A percentile compares a stretch with the other conserved stretches of the same genome.
These are phyloP conservation scores for Globisporangium orthogonon DNA, from an alignment of 352 stramenopile species.

Conservation along the genomic window DNA sequence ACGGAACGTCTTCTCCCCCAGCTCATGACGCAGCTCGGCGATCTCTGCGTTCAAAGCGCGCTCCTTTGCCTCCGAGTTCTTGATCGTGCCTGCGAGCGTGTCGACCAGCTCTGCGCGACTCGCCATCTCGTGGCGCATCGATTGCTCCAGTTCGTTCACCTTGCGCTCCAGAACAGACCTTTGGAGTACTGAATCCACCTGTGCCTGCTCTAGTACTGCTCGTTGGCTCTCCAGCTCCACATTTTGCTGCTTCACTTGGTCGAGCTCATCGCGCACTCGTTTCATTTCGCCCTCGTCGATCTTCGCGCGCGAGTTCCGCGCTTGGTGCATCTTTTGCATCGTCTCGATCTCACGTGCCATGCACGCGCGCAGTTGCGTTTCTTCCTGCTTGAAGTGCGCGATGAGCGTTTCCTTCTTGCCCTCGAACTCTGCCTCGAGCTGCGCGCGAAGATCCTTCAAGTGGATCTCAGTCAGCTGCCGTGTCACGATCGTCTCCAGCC, in stretches of 20 bases:
- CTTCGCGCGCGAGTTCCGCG: constrained; percentile 44
- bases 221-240: constrained; percentile 31
- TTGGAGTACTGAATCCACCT: constrained; percentile 23
- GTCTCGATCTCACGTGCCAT: constrained; percentile 59
- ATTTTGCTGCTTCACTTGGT: constrained; percentile 25
- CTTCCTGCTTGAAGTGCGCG: constrained; percentile 59
- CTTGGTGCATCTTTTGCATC: constrained; percentile 64
- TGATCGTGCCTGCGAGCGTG: constrained; percentile 57
- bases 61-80: constrained; percentile 46
- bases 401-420: constrained; percentile 53
- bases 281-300: constrained; percentile 60
- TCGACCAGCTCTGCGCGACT: constrained; percentile 74
- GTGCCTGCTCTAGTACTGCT: constrained; percentile 44
- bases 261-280: constrained; percentile 41
- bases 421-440: constrained; percentile 53
- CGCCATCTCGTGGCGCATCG: constrained; percentile 47
- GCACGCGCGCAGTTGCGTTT: constrained; percentile 46
- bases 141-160: constrained; percentile 41
- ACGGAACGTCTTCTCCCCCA: constrained; percentile 64
- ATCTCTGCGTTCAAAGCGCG: constrained; percentile 32
- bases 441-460: constrained; percentile 35
- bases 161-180: constrained; percentile 34
- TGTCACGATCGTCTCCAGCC: constrained; percentile 43
- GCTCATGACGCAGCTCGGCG: constrained; percentile 36
- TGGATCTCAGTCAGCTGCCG: constrained; percentile 49